A percentile compares a stretch with the other conserved stretches of the same genome.
These are phyloP conservation scores for Fusarium ramigenum DNA, from an alignment of 2,329 filamentous ascomycete species.

Conservation along the genomic window DNA sequence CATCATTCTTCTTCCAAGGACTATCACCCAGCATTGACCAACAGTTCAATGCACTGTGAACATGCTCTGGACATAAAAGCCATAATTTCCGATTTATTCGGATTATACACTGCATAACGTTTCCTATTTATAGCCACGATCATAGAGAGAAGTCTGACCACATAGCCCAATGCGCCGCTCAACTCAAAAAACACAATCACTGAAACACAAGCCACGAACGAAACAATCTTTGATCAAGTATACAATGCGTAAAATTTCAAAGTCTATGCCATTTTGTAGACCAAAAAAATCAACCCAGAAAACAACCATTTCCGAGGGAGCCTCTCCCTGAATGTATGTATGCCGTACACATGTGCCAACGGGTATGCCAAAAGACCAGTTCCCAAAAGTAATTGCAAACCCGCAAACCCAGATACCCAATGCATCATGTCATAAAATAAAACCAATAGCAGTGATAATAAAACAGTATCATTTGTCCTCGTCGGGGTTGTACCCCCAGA, in stretches of 20 bases:
- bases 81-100: neutral
- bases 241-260: slow-evolving; percentile 1
- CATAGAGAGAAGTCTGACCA: neutral
- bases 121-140: neutral
- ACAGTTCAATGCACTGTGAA: neutral
- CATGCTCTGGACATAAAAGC: too few relatives aligned
- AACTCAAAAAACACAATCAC: neutral
- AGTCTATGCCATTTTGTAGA: slow-evolving; percentile 17
- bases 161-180: neutral
- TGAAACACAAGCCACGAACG: neutral
- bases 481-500: slow-evolving; percentile 32
- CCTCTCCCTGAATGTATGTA: slow-evolving; percentile 26
- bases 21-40: neutral
- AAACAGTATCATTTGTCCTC: slow-evolving; percentile 15
- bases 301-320: slow-evolving; percentile 21
- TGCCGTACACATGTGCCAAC: slow-evolving; percentile 22
- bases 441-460: neutral
- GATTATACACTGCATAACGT: neutral
- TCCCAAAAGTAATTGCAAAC: slow-evolving; percentile 7
- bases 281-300: neutral
- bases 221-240: neutral
- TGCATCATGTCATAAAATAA: slow-evolving; percentile 32
- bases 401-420: slow-evolving; percentile 17
- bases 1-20: neutral
- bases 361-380: slow-evolving; percentile 24